Evolutionary conservation across 352 stramenopile genomes (phyloP).

Genomic region (Halophytophthora polymorphica): DNA sequence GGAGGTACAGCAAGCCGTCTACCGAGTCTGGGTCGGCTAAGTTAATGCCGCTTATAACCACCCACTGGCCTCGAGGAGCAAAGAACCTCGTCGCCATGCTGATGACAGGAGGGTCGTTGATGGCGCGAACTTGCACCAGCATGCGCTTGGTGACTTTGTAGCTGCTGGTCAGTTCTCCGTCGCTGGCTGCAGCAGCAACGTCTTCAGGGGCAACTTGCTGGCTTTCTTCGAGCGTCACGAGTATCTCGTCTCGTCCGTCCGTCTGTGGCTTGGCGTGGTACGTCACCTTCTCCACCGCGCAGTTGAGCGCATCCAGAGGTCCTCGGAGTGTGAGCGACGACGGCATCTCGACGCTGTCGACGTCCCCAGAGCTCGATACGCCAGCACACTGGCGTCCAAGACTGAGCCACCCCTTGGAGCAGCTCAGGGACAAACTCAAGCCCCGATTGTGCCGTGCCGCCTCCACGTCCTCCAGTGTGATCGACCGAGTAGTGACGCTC

Average conservation of each 20-base stretch:
- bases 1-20: slow-evolving; percentile 39
- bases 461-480: slow-evolving; percentile 40
- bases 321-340: slow-evolving; percentile 24
- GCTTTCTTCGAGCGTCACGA: slow-evolving; percentile 37
- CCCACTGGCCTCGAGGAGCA: slow-evolving; percentile 30
- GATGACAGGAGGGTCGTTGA: slow-evolving; percentile 44
- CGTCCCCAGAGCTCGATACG: slow-evolving; percentile 2
- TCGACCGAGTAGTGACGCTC: slow-evolving; percentile 18
- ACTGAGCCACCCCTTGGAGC: slow-evolving; percentile 32
- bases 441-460: neutral
- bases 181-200: neutral
- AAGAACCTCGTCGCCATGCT: slow-evolving; percentile 26
- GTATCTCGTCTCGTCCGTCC: slow-evolving; percentile 34
- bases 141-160: slow-evolving; percentile 37
- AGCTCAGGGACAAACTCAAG: slow-evolving; percentile 30
- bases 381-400: slow-evolving; percentile 24
- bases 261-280: slow-evolving; percentile 33
- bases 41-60: slow-evolving; percentile 12
- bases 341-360: neutral
- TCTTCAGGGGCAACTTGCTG: neutral
- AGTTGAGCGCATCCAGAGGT: slow-evolving; percentile 39
- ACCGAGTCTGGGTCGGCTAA: slow-evolving; percentile 46
- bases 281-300: slow-evolving; percentile 41
- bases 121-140: slow-evolving; percentile 33
- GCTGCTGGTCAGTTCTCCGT: slow-evolving; percentile 9